These are phyloP conservation scores for Glonium stellatum DNA, from an alignment of 495 filamentous ascomycete genomes.

Conservation along the genomic window DNA sequence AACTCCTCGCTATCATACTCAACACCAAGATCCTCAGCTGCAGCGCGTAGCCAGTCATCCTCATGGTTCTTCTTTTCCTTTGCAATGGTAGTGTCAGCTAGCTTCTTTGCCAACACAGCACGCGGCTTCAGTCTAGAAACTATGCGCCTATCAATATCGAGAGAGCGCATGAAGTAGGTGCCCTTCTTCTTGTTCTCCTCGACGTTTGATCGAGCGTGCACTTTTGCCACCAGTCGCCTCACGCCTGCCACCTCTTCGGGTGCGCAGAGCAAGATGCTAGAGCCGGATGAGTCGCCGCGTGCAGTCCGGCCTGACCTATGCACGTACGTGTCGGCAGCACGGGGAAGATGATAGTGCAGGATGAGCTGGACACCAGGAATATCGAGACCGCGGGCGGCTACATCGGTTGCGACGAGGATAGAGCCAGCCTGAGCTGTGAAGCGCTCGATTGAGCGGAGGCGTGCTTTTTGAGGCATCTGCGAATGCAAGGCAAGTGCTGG, in stretches of 20 bases:
- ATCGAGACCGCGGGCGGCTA: conserved; percentile 93
- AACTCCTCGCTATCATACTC: conserved; percentile 89
- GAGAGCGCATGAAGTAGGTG: conserved; percentile 57
- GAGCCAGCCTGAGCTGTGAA: conserved; percentile 58
- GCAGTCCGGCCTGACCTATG: conserved; percentile 94
- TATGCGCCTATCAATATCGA: conserved; percentile 77
- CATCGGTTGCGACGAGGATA: conserved; percentile 88
- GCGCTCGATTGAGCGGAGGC: conserved; percentile 81
- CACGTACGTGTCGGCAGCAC: conserved; percentile 86
- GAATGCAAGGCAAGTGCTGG: conserved; percentile 77
- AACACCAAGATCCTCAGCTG: conserved; percentile 88
- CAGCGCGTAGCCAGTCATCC: conserved; percentile 73
- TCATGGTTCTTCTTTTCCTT: conserved; percentile 80
- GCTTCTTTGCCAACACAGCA: conserved; percentile 67
- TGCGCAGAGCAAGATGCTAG: conserved; percentile 78
- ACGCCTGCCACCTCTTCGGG: conserved; percentile 86
- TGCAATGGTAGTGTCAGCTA: conserved; percentile 73
- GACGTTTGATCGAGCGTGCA: conserved; percentile 50
- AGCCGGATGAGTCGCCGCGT: conserved; percentile 66
- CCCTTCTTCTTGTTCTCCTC: conserved; percentile 43
- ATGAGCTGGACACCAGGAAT: conserved; percentile 82
- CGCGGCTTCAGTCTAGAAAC: conserved; percentile 68
- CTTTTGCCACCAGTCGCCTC: conserved; percentile 75
- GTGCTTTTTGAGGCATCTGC: conserved; percentile 94
- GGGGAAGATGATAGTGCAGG: conserved; percentile 91